Base-by-base conservation (phyloP, 2,329 filamentous ascomycete genomes). In the Paraconiothyrium sp. region DNA sequence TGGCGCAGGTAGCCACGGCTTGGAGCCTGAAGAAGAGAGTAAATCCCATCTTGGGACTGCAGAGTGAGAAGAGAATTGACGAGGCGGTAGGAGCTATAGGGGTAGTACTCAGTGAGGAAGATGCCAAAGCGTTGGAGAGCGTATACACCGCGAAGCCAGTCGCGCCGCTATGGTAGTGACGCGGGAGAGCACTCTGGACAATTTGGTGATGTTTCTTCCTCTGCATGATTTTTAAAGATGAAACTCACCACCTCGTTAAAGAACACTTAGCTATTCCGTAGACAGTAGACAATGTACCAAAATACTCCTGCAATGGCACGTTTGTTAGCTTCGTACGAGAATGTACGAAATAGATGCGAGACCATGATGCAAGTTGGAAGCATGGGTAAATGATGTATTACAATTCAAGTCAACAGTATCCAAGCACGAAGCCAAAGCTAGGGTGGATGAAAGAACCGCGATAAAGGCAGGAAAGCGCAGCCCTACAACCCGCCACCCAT, bases 31-130 rank as follows among this genome's bases (percentile, higher is more conserved):
- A 47, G 22, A 71, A 74, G 49, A 71, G 73, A 2, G 66, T 63
- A n/a, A 61, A 63, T 54, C 71, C 73, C 20, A 75, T 75, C 47
- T 14, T 76, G 50, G 73, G 72, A 14, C 41, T 76, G 67, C 59
- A 63, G 30, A 69, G 58, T 35, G 67, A 66, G 52, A 59, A 71
- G 62, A 60, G 72, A 37, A 73, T 76, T 58, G 72, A 75, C 58
- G 70, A 76, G 63, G 68, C 72, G 11, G 62, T 71, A 35, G 62
- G 60, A 54, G 65, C 54, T 20, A 48, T 67, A 27, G 55, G 60
- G 13, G 54, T 73, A 11, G 51, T 58, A 54, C 48, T 76, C 49
- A 63, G 43, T 32, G 69, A 72, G 5, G 72, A 73, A 49, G 72
- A 76, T 58, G 43, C 66, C 8, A 69, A 64, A 60, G 65, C 52